Evolutionary conservation across 148 eudicot species (phyloP).

Genomic region (Camellia lanceoleosa): DNA sequence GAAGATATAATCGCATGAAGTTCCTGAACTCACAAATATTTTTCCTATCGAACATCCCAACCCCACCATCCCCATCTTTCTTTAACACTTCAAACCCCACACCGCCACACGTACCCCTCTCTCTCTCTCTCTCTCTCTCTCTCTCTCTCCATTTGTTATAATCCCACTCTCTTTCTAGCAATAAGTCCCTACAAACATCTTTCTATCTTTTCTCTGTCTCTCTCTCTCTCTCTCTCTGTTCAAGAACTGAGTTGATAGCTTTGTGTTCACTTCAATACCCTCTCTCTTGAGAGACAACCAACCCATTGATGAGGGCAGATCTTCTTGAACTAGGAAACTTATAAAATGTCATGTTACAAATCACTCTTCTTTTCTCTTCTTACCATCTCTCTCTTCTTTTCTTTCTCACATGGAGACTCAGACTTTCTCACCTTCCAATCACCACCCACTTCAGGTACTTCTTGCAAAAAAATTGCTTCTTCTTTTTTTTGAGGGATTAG

Average conservation of each 20-base stretch:
- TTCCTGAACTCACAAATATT: no score
- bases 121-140: neutral
- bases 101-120: neutral
- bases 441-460: constrained; percentile 15
- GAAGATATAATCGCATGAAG: no score
- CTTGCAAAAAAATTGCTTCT: neutral
- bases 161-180: neutral
- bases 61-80: neutral
- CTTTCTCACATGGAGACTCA: constrained; percentile 11
- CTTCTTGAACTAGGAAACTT: neutral
- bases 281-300: neutral
- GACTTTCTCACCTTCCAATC: constrained; percentile 14
- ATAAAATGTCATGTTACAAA: constrained; percentile 1
- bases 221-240: neutral
- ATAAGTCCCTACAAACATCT: no score
- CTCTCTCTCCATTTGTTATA: neutral
- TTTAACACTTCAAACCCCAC: neutral
- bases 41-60: neutral
- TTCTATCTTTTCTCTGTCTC: neutral
- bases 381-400: neutral
- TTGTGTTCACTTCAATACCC: neutral
- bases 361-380: constrained; percentile 14
- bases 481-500: no score
- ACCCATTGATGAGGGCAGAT: neutral
- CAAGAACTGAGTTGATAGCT: neutral